Evolutionary conservation across 768 basidiomycete species (phyloP).

Genomic region (Collybiopsis confluens): DNA sequence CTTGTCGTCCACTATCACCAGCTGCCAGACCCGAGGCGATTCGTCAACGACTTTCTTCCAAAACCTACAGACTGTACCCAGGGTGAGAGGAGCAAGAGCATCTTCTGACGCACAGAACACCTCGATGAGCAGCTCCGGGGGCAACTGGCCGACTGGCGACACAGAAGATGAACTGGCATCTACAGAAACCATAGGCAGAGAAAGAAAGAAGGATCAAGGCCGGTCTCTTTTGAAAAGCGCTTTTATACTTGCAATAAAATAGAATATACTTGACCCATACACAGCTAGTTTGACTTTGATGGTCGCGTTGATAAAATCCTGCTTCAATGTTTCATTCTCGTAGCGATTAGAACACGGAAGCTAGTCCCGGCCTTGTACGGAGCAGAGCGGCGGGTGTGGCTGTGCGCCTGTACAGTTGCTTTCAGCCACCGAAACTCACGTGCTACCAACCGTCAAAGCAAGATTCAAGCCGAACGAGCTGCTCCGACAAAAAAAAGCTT

Average conservation of each 20-base stretch:
- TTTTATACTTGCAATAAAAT: too few relatives aligned
- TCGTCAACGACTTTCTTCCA: slow-evolving; percentile 55
- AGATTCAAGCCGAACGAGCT: not conserved
- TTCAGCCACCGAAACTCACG: not conserved
- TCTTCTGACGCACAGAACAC: slow-evolving; percentile 42
- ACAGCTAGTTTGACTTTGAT: too few relatives aligned
- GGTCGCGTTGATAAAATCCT: too few relatives aligned
- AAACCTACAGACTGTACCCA: slow-evolving; percentile 51
- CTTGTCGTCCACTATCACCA: slow-evolving; percentile 44
- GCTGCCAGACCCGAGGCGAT: slow-evolving; percentile 61
- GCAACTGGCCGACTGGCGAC: slow-evolving; percentile 26
- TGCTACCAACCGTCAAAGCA: not conserved
- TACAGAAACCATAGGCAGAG: not conserved
- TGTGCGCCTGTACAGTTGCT: not conserved
- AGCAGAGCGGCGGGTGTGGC: too few relatives aligned
- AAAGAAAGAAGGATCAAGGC: not conserved
- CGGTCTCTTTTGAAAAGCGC: too few relatives aligned
- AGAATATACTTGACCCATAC: too few relatives aligned
- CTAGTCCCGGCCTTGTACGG: too few relatives aligned
- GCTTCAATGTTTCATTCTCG: not conserved
- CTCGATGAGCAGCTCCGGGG: slow-evolving; percentile 59
- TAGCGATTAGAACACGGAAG: too few relatives aligned
- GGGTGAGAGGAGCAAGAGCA: slow-evolving; percentile 42
- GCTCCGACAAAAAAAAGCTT: not conserved
- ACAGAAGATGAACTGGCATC: slow-evolving; percentile 3